Evolutionary conservation across 192 early-diverging fungal genomes (phyloP).

Genomic region (Geranomyces variabilis): DNA sequence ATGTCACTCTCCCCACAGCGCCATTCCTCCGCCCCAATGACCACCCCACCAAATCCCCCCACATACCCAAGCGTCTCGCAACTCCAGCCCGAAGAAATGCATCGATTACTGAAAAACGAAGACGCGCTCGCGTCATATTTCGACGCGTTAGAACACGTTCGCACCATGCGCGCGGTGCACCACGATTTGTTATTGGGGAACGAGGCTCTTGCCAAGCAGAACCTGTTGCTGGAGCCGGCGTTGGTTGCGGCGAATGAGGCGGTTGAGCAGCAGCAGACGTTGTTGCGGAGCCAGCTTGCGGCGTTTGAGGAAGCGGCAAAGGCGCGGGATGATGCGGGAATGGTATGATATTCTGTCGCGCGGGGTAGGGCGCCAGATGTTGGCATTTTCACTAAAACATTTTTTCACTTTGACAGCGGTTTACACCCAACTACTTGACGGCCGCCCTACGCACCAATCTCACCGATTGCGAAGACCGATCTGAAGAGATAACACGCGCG

Average conservation of each 20-base stretch:
- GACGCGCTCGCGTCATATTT: slow-evolving; percentile 31
- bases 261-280: neutral
- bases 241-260: slow-evolving; percentile 17
- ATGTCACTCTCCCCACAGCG: neutral
- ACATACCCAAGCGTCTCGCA: slow-evolving; percentile 28
- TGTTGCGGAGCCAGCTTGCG: neutral
- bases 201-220: slow-evolving; percentile 22
- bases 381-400: neutral
- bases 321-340: slow-evolving; percentile 9
- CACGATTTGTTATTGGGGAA: slow-evolving; percentile 26
- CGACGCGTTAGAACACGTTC: slow-evolving; percentile 26
- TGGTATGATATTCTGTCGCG: no score
- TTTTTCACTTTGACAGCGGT: slow-evolving; percentile 23
- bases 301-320: slow-evolving; percentile 1
- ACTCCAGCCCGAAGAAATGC: slow-evolving; percentile 29
- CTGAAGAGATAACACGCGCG: slow-evolving; percentile 27
- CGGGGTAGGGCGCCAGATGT: no score
- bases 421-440: slow-evolving; percentile 40
- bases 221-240: slow-evolving; percentile 21
- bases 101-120: slow-evolving; percentile 32
- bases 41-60: neutral
- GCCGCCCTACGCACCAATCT: slow-evolving; percentile 27
- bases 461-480: slow-evolving; percentile 34
- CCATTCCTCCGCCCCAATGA: neutral
- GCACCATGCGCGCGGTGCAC: slow-evolving; percentile 28